Percentiles rank a stretch among this genome's conserved stretches.
Conservation (phyloP, 192 early-diverging fungal species). For the Glomus cerebriforme region DNA sequence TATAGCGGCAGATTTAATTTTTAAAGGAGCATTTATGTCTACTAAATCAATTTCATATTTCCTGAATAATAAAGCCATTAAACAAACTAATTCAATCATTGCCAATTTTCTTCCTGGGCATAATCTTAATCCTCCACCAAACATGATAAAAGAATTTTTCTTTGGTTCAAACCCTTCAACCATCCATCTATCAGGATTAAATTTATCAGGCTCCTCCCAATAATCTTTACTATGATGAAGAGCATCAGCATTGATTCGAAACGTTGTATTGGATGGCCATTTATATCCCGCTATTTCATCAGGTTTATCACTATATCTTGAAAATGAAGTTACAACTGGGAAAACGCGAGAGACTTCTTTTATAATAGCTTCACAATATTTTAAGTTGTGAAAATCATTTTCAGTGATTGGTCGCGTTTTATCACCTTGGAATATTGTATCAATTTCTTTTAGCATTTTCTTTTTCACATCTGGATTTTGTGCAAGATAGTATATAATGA, state of each 20-base stretch:
- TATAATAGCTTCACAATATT: slow-evolving; percentile 9
- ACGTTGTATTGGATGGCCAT: not conserved
- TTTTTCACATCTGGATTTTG: slow-evolving; percentile 3
- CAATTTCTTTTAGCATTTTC: not conserved
- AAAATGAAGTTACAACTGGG: not conserved
- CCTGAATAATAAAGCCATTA: not conserved
- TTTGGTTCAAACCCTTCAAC: not conserved
- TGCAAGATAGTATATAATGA: slow-evolving; percentile 11
- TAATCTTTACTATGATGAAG: not conserved
- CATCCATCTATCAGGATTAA: not conserved
- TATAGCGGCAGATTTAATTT: not conserved
- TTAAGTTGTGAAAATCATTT: not conserved
- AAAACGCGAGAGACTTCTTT: not conserved
- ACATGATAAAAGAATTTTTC: not conserved
- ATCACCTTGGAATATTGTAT: not conserved
- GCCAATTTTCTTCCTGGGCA: slow-evolving; percentile 20
- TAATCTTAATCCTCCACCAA: slow-evolving; percentile 1
- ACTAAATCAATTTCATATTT: slow-evolving; percentile 5
- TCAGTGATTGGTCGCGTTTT: not conserved
- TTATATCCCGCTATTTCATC: slow-evolving; percentile 22
- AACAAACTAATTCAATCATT: not conserved
- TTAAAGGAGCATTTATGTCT: not conserved
- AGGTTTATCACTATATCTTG: not conserved
- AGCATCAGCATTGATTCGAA: not conserved
- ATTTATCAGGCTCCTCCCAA: not conserved